A percentile compares a stretch with the other conserved stretches of the same genome.
phyloP scores from a whole-genome alignment of 176 grass and related monocot genomes.

The Eragrostis curvula region DNA sequence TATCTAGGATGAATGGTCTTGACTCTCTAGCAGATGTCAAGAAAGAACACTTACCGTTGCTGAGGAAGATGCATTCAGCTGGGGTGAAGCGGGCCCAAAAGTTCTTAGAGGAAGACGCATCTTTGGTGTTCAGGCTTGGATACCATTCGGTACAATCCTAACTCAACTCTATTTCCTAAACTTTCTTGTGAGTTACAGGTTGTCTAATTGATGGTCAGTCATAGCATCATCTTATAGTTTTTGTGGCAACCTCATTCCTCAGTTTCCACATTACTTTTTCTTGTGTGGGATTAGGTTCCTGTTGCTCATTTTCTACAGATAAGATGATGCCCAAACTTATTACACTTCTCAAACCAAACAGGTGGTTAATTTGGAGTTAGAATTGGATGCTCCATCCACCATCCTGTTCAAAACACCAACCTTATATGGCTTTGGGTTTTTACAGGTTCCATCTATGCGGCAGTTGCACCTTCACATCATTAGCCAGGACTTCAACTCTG shows the following conservation, averaged over 20 bases:
- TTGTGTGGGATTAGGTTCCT: too few relatives aligned
- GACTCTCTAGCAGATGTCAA: conserved; percentile 77
- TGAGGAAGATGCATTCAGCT: conserved; percentile 76
- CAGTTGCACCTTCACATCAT: conserved; percentile 95
- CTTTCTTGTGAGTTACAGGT: not conserved
- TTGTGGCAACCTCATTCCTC: not conserved
- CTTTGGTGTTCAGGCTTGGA: conserved; percentile 78
- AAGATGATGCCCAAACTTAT: not conserved
- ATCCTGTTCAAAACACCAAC: not conserved
- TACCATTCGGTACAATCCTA: conserved; percentile 69
- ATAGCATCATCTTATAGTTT: not conserved
- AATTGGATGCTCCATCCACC: not conserved
- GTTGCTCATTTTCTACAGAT: conserved; percentile 2
- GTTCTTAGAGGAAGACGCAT: conserved; percentile 68
- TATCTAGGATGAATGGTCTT: conserved; percentile 79
- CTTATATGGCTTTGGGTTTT: conserved; percentile 8
- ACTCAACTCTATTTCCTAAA: not conserved
- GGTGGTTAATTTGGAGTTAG: too few relatives aligned
- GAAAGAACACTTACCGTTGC: conserved; percentile 68
- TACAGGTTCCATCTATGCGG: conserved; percentile 88
- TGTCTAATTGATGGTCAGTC: not conserved
- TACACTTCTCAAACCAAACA: not conserved
- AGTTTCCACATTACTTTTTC: too few relatives aligned
- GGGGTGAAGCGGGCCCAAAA: conserved; percentile 72
- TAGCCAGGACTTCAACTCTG: conserved; percentile 89